Evolutionary conservation across 2,329 filamentous ascomycete species (phyloP).

Genomic region (Dothistroma septosporum): DNA sequence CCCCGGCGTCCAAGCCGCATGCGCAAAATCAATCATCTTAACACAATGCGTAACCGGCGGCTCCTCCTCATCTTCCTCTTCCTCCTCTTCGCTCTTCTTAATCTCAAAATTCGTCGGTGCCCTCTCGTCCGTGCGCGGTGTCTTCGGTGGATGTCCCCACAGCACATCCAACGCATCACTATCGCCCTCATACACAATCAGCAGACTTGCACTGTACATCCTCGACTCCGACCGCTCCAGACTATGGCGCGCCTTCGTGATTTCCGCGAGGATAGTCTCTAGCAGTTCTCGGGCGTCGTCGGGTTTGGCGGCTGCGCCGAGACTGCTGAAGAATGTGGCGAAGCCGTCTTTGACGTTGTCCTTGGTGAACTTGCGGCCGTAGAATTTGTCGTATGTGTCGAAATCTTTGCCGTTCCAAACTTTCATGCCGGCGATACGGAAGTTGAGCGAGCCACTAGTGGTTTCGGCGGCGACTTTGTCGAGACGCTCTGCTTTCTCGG

Average conservation of each 20-base stretch:
- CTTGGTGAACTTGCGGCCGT: slow-evolving; percentile 56
- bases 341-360: slow-evolving; percentile 57
- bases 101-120: slow-evolving; percentile 33
- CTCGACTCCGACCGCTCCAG: slow-evolving; percentile 60
- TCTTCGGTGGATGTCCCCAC: slow-evolving; percentile 40
- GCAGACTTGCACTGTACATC: slow-evolving; percentile 63
- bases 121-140: slow-evolving; percentile 21
- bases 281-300: slow-evolving; percentile 40
- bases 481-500: slow-evolving; percentile 55
- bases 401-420: slow-evolving; percentile 51
- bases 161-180: slow-evolving; percentile 50
- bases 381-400: slow-evolving; percentile 62
- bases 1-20: slow-evolving; percentile 78
- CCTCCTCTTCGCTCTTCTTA: slow-evolving; percentile 42
- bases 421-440: slow-evolving; percentile 63
- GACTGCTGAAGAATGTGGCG: slow-evolving; percentile 50
- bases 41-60: slow-evolving; percentile 67
- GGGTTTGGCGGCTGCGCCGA: slow-evolving; percentile 40
- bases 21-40: slow-evolving; percentile 95
- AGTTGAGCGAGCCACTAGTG: slow-evolving; percentile 58
- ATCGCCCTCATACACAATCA: slow-evolving; percentile 65
- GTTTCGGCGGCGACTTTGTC: slow-evolving; percentile 58
- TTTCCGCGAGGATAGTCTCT: slow-evolving; percentile 38
- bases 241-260: slow-evolving; percentile 47
- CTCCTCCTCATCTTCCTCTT: slow-evolving; percentile 51